These are phyloP conservation scores for Tetrapisispora pingtungensis DNA, from an alignment of 805 yeast genomes.

Conservation along the genomic window DNA sequence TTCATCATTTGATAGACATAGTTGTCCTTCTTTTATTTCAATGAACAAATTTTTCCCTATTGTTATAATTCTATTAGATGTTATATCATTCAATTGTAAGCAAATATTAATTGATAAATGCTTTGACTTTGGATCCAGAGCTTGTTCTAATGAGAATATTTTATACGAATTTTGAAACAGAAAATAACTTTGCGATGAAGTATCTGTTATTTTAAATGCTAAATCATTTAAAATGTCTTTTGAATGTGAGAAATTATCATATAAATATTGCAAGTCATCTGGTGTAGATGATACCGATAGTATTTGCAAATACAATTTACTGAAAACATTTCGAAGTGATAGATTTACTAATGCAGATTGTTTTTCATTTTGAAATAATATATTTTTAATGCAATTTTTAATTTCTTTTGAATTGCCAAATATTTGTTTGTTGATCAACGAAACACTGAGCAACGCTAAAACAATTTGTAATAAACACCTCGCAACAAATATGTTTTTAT, in stretches of 20 bases:
- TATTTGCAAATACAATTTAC: slow-evolving; percentile 2
- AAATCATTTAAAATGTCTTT: slow-evolving; percentile 10
- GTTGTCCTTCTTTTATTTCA: slow-evolving; percentile 22
- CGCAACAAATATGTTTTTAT: slow-evolving; percentile 5
- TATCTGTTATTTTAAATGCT: slow-evolving; percentile 12
- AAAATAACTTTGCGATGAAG: slow-evolving; percentile 18
- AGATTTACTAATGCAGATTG: background rate
- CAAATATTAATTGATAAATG: slow-evolving; percentile 22
- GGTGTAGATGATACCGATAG: slow-evolving; percentile 14
- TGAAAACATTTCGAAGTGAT: background rate
- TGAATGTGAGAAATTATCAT: slow-evolving; percentile 6
- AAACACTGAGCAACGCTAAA: slow-evolving; percentile 13
- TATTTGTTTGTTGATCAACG: slow-evolving; percentile 19
- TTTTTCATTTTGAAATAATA: background rate
- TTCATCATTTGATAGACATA: slow-evolving; percentile 24
- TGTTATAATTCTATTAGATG: slow-evolving; percentile 23
- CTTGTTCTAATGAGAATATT: slow-evolving; percentile 5
- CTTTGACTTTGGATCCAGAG: background rate
- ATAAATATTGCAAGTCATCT: slow-evolving; percentile 14
- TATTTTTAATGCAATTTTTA: background rate
- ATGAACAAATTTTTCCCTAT: slow-evolving; percentile 19
- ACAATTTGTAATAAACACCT: slow-evolving; percentile 15
- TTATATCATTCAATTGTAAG: slow-evolving; percentile 22
- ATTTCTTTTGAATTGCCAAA: slow-evolving; percentile 5
- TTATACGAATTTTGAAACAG: slow-evolving; percentile 25